phyloP scores from a whole-genome alignment of 2,329 filamentous ascomycete genomes.

The Aspergillus flavus region DNA sequence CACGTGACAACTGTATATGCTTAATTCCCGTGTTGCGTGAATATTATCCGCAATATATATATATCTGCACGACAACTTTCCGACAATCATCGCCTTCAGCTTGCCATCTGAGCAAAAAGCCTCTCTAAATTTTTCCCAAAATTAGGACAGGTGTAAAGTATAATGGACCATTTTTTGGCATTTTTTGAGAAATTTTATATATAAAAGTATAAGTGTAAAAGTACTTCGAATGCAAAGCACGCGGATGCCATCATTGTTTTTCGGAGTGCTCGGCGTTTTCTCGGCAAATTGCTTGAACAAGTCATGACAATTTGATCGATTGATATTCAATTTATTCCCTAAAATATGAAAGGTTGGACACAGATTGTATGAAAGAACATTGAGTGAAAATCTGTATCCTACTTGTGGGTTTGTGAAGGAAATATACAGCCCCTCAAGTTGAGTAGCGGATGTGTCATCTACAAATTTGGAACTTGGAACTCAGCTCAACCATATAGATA shows the following conservation, averaged over 20 bases:
- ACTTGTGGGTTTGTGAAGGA: neutral
- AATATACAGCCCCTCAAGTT: neutral
- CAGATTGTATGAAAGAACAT: neutral
- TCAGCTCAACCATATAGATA: neutral
- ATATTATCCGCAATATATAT: neutral
- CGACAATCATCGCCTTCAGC: neutral
- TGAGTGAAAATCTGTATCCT: neutral
- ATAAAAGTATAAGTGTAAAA: neutral
- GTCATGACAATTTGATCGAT: neutral
- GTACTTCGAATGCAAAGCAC: neutral
- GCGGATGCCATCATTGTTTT: neutral
- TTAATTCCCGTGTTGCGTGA: neutral
- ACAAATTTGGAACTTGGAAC: neutral
- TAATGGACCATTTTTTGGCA: neutral
- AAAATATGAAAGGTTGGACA: neutral
- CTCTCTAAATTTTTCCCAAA: too few species aligned
- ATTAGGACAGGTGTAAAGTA: fast-evolving
- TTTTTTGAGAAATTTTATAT: neutral
- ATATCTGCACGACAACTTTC: neutral
- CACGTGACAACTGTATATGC: neutral
- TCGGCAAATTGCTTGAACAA: neutral
- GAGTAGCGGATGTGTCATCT: too few species aligned
- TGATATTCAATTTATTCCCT: neutral
- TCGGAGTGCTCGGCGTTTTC: neutral
- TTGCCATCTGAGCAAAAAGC: neutral